Percentiles rank a stretch among this genome's conserved stretches.
phyloP scores from a whole-genome alignment of 2,329 filamentous ascomycete genomes.

The Colletotrichum tofieldiae region DNA sequence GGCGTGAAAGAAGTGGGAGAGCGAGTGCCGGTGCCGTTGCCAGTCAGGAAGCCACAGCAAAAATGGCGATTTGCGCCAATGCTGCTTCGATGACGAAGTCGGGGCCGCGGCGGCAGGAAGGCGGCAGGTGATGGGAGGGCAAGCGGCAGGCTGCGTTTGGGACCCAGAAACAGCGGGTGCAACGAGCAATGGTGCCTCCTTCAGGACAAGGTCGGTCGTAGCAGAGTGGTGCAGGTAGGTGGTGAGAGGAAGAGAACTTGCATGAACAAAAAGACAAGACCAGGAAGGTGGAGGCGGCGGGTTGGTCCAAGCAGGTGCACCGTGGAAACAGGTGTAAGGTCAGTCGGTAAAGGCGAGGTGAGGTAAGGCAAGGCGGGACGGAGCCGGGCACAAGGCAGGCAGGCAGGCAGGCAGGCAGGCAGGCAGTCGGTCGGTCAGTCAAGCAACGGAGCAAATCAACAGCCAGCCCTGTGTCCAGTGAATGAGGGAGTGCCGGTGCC shows the following conservation, averaged over 20 bases:
- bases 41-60: constrained; percentile 33
- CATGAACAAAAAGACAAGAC: constrained; percentile 40
- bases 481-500: background rate
- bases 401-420: constrained; percentile 14
- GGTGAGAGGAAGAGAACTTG: constrained; percentile 41
- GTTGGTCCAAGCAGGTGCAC: constrained; percentile 33
- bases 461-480: constrained; percentile 13
- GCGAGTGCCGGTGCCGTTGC: constrained; percentile 22
- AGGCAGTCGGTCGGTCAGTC: constrained; percentile 1
- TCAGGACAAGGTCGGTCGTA: constrained; percentile 11
- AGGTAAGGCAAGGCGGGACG: constrained; percentile 9
- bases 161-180: constrained; percentile 31
- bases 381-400: constrained; percentile 12
- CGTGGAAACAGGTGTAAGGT: constrained; percentile 13
- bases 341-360: constrained; percentile 14
- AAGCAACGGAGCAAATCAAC: background rate
- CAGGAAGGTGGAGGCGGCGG: constrained; percentile 40
- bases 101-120: constrained; percentile 36
- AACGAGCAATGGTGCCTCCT: constrained; percentile 33
- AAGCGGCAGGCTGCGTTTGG: constrained; percentile 34
- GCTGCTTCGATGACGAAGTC: constrained; percentile 40
- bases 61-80: constrained; percentile 37
- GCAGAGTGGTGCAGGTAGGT: constrained; percentile 18
- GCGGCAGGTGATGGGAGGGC: constrained; percentile 23
- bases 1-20: constrained; percentile 30